Evolutionary conservation across 2,329 filamentous ascomycete species (phyloP).

Genomic region (Botryosphaeria dothidea): DNA sequence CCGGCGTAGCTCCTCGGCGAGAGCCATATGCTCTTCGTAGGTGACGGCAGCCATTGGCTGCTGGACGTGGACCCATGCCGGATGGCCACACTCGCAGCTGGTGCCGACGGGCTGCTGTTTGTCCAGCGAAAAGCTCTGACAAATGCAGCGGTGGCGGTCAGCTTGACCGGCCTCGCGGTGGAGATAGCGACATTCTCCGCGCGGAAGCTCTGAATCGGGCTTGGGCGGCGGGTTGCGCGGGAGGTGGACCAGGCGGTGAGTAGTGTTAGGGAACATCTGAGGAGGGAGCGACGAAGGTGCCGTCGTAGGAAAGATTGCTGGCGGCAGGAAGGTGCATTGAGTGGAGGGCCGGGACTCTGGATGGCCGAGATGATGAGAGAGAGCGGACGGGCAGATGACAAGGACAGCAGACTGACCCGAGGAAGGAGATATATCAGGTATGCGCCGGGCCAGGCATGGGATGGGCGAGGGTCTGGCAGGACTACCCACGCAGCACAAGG

Average conservation of each 20-base stretch:
- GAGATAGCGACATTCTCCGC: constrained; percentile 41
- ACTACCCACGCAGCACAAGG: background rate
- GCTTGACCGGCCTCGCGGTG: constrained; percentile 29
- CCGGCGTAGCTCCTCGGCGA: constrained; percentile 39
- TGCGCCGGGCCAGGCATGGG: background rate
- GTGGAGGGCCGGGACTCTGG: background rate
- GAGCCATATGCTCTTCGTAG: constrained; percentile 36
- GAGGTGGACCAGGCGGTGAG: constrained; percentile 15
- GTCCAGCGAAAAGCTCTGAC: constrained; percentile 45
- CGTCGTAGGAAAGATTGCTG: background rate
- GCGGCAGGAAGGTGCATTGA: constrained; percentile 13
- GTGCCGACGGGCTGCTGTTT: constrained; percentile 36
- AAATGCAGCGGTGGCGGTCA: constrained; percentile 43
- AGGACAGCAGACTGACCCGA: background rate
- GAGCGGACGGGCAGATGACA: background rate
- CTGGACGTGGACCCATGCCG: constrained; percentile 48
- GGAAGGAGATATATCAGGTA: constrained; percentile 9
- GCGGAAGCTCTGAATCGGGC: constrained; percentile 34
- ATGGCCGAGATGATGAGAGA: background rate
- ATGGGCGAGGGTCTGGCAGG: background rate
- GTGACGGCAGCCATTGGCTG: constrained; percentile 36
- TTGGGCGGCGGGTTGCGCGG: constrained; percentile 18
- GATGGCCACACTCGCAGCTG: constrained; percentile 49
- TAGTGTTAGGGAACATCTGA: constrained; percentile 19
- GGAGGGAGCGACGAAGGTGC: background rate